Conservation (phyloP, 2,329 filamentous ascomycete genomes). For the Clonostachys rhizophaga region DNA sequence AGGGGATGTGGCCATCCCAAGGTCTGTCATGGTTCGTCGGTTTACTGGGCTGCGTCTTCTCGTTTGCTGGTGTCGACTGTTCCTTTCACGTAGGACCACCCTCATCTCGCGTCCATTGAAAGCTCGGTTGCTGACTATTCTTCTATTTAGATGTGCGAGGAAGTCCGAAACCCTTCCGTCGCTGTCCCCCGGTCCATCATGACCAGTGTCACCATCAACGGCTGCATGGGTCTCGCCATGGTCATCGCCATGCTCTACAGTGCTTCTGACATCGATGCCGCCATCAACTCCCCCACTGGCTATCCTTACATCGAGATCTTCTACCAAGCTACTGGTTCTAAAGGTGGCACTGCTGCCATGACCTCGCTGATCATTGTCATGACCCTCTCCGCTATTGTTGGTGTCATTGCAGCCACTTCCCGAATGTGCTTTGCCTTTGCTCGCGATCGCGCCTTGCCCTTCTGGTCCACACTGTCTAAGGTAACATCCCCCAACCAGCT, state of each 20-base stretch:
- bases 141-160: slow-evolving; percentile 33
- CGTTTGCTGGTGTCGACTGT: slow-evolving; percentile 22
- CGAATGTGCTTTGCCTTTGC: slow-evolving; percentile 51
- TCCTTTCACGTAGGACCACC: slow-evolving; percentile 18
- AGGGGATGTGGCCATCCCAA: slow-evolving; percentile 33
- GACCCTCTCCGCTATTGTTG: slow-evolving; percentile 41
- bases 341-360: slow-evolving; percentile 44
- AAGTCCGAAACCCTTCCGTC: slow-evolving; percentile 39
- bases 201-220: slow-evolving; percentile 42
- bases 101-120: not conserved
- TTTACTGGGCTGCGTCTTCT: slow-evolving; percentile 31
- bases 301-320: slow-evolving; percentile 59
- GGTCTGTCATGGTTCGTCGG: slow-evolving; percentile 39
- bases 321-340: slow-evolving; percentile 39
- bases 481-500: not conserved
- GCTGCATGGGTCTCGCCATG: slow-evolving; percentile 38
- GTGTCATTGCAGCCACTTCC: slow-evolving; percentile 52
- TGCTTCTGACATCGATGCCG: slow-evolving; percentile 38
- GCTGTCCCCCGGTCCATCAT: slow-evolving; percentile 47
- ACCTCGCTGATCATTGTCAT: slow-evolving; percentile 42
- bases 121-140: not conserved
- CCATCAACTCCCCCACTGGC: slow-evolving; percentile 36
- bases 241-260: slow-evolving; percentile 13
- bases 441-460: slow-evolving; percentile 20
- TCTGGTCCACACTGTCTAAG: not conserved